Evolutionary conservation across 2,329 filamentous ascomycete genomes (phyloP).

Genomic region (Chaetomium sp.): DNA sequence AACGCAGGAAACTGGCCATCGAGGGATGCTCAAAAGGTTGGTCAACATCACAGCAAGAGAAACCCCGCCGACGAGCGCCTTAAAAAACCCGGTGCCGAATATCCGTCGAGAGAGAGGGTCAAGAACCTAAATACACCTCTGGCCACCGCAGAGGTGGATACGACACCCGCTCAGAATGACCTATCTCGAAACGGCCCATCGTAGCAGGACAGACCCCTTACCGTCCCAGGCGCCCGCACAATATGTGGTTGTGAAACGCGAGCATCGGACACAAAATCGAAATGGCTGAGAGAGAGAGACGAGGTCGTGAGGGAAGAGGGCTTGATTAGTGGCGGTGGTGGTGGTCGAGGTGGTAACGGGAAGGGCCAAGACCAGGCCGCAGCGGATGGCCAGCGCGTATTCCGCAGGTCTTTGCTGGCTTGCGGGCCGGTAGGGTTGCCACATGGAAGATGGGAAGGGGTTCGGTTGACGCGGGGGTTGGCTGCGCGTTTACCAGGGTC

Average conservation of each 20-base stretch:
- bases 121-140: too few species aligned
- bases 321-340: too few species aligned
- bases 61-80: too few species aligned
- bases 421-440: constrained; percentile 4
- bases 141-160: too few species aligned
- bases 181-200: neutral
- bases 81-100: too few species aligned
- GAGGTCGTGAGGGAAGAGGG: neutral
- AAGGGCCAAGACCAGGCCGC: constrained; percentile 9
- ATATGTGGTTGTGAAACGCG: neutral
- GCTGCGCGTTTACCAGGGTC: too few species aligned
- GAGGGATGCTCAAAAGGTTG: too few species aligned
- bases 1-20: too few species aligned
- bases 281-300: neutral
- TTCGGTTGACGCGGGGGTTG: neutral
- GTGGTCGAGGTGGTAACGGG: too few species aligned
- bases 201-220: neutral
- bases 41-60: too few species aligned
- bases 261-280: neutral
- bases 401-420: neutral
- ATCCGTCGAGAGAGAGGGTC: too few species aligned
- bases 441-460: neutral
- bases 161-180: too few species aligned
- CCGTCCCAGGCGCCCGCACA: constrained; percentile 8
- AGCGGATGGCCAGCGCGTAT: constrained; percentile 18